These are phyloP conservation scores for Adansonia digitata DNA, from an alignment of 345 rosid species.

Conservation along the genomic window DNA sequence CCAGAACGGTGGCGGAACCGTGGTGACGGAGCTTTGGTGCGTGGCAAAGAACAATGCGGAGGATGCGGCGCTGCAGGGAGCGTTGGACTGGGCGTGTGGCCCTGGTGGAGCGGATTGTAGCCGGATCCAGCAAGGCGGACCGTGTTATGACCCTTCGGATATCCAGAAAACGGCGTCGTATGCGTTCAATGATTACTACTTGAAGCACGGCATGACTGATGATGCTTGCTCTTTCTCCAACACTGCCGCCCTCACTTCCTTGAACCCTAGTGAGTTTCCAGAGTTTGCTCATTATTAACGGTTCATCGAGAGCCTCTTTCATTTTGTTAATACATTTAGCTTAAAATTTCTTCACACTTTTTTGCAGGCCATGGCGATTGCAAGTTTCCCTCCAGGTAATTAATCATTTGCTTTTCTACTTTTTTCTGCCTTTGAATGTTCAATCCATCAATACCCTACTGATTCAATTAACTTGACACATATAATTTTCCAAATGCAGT, in stretches of 20 bases:
- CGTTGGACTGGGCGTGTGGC: slow-evolving; percentile 86
- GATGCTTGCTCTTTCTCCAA: slow-evolving; percentile 63
- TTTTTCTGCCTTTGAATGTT: not conserved
- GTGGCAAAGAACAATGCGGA: slow-evolving; percentile 88
- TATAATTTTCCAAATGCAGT: slow-evolving; percentile 30
- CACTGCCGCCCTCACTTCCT: slow-evolving; percentile 68
- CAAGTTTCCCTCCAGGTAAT: slow-evolving; percentile 74
- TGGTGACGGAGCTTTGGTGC: slow-evolving; percentile 64
- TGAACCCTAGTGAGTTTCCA: slow-evolving; percentile 63
- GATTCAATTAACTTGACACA: not conserved
- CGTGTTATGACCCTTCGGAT: slow-evolving; percentile 57
- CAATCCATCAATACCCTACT: too few relatives aligned
- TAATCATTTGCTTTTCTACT: not conserved
- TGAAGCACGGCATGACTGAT: slow-evolving; percentile 64
- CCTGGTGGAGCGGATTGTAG: slow-evolving; percentile 56
- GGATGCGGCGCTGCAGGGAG: slow-evolving; percentile 56
- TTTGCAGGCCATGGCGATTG: slow-evolving; percentile 67
- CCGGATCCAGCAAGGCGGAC: slow-evolving; percentile 61
- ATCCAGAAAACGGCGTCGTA: slow-evolving; percentile 59
- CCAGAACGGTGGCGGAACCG: slow-evolving; percentile 24
- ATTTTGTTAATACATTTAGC: not conserved
- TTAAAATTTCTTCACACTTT: not conserved
- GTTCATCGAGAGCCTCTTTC: not conserved
- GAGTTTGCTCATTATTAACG: not conserved
- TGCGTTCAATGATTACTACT: slow-evolving; percentile 72